Percentiles rank a stretch among this genome's conserved stretches.
These are phyloP conservation scores for Sugiyamaella lignohabitans DNA, from an alignment of 805 yeast species.

Conservation along the genomic window DNA sequence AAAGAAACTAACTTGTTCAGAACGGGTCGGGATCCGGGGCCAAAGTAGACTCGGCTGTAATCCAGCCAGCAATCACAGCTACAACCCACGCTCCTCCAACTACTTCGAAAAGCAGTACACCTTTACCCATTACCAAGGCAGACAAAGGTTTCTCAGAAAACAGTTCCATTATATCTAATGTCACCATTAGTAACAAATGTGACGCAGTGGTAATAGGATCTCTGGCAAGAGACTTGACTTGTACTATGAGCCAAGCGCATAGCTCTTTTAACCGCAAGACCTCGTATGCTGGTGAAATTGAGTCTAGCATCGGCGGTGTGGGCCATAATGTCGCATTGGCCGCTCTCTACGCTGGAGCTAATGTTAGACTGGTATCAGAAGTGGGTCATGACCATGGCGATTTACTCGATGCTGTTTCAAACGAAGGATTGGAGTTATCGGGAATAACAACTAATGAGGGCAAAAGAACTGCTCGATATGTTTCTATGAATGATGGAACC, in stretches of 20 bases:
- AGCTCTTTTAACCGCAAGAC: constrained; percentile 39
- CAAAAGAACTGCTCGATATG: constrained; percentile 60
- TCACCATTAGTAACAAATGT: constrained; percentile 12
- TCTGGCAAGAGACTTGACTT: constrained; percentile 66
- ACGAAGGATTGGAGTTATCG: constrained; percentile 25
- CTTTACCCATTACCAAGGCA: too few relatives aligned
- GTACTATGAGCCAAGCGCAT: constrained; percentile 38
- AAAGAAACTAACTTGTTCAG: constrained; percentile 1
- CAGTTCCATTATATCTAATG: too few relatives aligned
- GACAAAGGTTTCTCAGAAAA: too few relatives aligned
- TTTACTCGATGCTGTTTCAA: constrained; percentile 24
- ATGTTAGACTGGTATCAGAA: constrained; percentile 46
- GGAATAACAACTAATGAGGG: constrained; percentile 36
- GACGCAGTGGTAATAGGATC: constrained; percentile 58
- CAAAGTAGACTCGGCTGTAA: neutral
- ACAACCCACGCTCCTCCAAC: too few relatives aligned
- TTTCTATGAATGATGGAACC: constrained; percentile 52
- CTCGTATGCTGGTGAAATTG: constrained; percentile 64
- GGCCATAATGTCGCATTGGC: constrained; percentile 77
- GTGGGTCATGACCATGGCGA: constrained; percentile 49
- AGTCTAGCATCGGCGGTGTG: constrained; percentile 71
- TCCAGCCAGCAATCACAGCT: too few relatives aligned
- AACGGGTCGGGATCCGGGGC: neutral
- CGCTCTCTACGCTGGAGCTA: constrained; percentile 34
- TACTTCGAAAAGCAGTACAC: neutral